These are phyloP conservation scores for Jasminum sambac DNA, from an alignment of 257 asterid genomes.

Conservation along the genomic window DNA sequence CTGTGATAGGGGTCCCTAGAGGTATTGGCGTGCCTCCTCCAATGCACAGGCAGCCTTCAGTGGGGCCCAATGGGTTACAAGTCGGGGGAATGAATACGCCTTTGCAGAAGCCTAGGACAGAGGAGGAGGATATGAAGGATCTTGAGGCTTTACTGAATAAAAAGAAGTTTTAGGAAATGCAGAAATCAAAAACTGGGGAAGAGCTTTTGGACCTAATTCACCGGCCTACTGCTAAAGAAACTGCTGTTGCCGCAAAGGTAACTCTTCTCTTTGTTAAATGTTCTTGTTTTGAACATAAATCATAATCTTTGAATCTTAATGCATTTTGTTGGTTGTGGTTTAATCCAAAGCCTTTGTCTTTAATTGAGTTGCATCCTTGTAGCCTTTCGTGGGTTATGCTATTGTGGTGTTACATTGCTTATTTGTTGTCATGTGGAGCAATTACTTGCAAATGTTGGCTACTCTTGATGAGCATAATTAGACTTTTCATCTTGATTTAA, in stretches of 20 bases:
- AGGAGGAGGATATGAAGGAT: conserved; percentile 95
- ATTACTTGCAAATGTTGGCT: conserved; percentile 11
- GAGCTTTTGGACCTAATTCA: conserved; percentile 94
- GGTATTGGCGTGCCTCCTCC: conserved; percentile 96
- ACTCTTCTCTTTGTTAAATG: conserved; percentile 15
- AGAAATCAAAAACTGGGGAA: conserved; percentile 94
- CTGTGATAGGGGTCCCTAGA: conserved; percentile 83
- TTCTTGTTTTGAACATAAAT: background rate
- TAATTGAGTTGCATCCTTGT: too few species aligned
- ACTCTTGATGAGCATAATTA: conserved; percentile 1
- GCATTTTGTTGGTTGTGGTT: background rate
- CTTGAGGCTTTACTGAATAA: conserved; percentile 83
- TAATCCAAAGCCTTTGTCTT: conserved; percentile 6
- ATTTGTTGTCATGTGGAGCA: background rate
- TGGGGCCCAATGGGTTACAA: conserved; percentile 42
- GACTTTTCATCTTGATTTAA: conserved; percentile 19
- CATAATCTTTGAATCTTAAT: background rate
- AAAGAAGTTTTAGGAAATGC: conserved; percentile 84
- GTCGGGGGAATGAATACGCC: conserved; percentile 44
- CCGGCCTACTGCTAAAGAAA: conserved; percentile 93
- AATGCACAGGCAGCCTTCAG: conserved; percentile 66
- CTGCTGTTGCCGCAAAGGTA: conserved; percentile 90
- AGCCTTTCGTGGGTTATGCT: too few species aligned
- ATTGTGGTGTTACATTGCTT: conserved; percentile 3
- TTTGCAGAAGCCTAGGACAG: conserved; percentile 75